These are phyloP conservation scores for Viridothelium virens DNA, from an alignment of 495 filamentous ascomycete species.

Conservation along the genomic window DNA sequence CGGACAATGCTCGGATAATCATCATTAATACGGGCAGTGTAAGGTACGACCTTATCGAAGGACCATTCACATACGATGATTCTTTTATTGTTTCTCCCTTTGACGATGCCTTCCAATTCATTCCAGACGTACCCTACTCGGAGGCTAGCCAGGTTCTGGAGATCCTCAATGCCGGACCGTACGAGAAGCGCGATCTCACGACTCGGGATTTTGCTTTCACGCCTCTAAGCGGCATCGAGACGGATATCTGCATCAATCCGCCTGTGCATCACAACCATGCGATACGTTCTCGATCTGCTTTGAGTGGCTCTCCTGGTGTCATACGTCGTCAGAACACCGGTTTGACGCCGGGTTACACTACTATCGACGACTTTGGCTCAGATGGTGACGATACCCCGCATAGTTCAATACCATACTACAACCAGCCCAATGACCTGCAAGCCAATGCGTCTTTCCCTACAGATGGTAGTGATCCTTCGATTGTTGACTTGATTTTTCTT, in stretches of 20 bases:
- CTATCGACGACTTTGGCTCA: slow-evolving; percentile 39
- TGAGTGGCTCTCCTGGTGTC: slow-evolving; percentile 18
- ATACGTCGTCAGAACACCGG: slow-evolving; percentile 37
- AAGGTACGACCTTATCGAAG: slow-evolving; percentile 38
- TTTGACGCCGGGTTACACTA: slow-evolving; percentile 37
- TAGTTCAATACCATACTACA: slow-evolving; percentile 25
- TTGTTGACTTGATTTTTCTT: slow-evolving; percentile 34
- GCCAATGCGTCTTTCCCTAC: slow-evolving; percentile 33
- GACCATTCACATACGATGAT: slow-evolving; percentile 38
- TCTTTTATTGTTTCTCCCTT: slow-evolving; percentile 39
- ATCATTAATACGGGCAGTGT: slow-evolving; percentile 37
- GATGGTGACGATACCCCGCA: slow-evolving; percentile 38
- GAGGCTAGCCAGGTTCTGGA: slow-evolving; percentile 30
- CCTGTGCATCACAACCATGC: slow-evolving; percentile 20
- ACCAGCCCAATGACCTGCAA: slow-evolving; percentile 26
- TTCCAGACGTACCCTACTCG: slow-evolving; percentile 34
- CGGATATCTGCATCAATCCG: slow-evolving; percentile 41
- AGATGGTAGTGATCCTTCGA: slow-evolving; percentile 24
- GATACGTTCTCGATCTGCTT: slow-evolving; percentile 5
- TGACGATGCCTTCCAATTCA: slow-evolving; percentile 32
- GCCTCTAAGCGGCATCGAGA: slow-evolving; percentile 27
- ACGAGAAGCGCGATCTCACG: slow-evolving; percentile 37
- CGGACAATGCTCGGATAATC: slow-evolving; percentile 31
- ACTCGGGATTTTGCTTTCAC: slow-evolving; percentile 28
- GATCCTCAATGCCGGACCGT: slow-evolving; percentile 37